Base-by-base conservation (phyloP, 139 green algal genomes). In the Raphidocelis subcapitata region DNA sequence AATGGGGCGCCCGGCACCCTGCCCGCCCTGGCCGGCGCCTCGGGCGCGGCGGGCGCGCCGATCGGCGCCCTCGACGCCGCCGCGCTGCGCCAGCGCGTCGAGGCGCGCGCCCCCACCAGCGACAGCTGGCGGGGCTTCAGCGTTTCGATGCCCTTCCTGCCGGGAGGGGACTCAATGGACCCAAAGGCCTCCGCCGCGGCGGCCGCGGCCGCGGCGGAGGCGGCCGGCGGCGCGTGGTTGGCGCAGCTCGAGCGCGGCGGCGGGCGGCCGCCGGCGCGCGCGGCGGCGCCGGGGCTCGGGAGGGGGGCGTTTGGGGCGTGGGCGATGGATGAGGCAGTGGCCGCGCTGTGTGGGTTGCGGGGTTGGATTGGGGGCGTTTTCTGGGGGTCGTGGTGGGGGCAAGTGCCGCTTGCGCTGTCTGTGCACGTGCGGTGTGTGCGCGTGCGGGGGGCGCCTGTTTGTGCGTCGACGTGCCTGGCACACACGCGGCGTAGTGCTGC, bases 121-220 rank as follows among this genome's bases (percentile, higher is more conserved):
- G 82, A 89, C 62, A 85, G 77, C 69, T 86, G 88, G 80, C 78
- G 87, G 0, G 86, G 88, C 49, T 81, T 88, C 68, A 81, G 77
- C n/a, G 81, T 79, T 26, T 85, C 79, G 32, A 66, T 79, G 54
- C 89, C 87, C 0, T 93, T 90, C 76, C 71, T 84, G 14, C 87
- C 89, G 60, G 88, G 88, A 85, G 79, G 84, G 16, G 86, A 86
- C 49, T 76, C 75, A 0, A 63, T 81, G n/a, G 79, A 59, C 46
- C 72, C 32, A 56, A 65, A 5, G 80, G 47, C 67, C 81, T 69
- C 51, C 65, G 72, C 10, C 79, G 82, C 46, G 14, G 77, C 80
- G 0, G 41, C 65, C 8, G 64, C 77, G 1, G 87, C 87, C 24
- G 80, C 82, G 15, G 75, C 69, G 5, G 82, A 88, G 52, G 87